Percentiles rank a stretch among this genome's conserved stretches.
phyloP scores from a whole-genome alignment of 2,329 filamentous ascomycete species.

The Aspergillus sp. region DNA sequence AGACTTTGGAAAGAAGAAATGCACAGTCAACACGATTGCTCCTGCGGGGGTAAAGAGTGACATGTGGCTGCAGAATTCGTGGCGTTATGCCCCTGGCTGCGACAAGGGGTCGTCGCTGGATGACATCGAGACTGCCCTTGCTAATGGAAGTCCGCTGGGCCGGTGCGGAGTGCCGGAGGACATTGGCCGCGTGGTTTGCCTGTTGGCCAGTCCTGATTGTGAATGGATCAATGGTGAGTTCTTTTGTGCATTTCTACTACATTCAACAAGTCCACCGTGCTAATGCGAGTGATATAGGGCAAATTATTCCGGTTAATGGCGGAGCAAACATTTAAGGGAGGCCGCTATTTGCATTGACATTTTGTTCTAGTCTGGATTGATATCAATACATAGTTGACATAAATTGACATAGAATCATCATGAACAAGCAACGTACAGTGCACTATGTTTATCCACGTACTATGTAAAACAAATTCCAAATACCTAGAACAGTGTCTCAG shows the following conservation, averaged over 20 bases:
- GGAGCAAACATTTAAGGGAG: slow-evolving; percentile 7
- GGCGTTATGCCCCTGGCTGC: slow-evolving; percentile 56
- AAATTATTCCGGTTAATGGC: slow-evolving; percentile 11
- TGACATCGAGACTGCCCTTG: slow-evolving; percentile 50
- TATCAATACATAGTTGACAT: not conserved
- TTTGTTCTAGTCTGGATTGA: not conserved
- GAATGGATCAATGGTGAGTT: slow-evolving; percentile 59
- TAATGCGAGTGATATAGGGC: slow-evolving; percentile 4
- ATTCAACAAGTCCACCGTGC: too few relatives aligned
- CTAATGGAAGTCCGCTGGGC: slow-evolving; percentile 53
- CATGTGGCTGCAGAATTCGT: slow-evolving; percentile 67
- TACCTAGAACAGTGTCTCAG: too few relatives aligned
- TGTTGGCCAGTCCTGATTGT: slow-evolving; percentile 51
- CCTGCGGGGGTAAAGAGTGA: slow-evolving; percentile 39
- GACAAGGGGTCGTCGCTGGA: slow-evolving; percentile 35
- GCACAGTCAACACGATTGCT: slow-evolving; percentile 13
- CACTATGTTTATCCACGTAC: too few relatives aligned
- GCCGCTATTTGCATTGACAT: not conserved
- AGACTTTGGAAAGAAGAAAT: slow-evolving; percentile 59
- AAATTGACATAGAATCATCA: too few relatives aligned
- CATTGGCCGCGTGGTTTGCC: slow-evolving; percentile 52
- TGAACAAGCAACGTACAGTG: too few relatives aligned
- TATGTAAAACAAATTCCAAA: too few relatives aligned
- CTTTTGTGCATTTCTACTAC: not conserved
- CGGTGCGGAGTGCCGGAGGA: slow-evolving; percentile 54